These are phyloP conservation scores for Fibroporia radiculosa DNA, from an alignment of 768 basidiomycete genomes.

Conservation along the genomic window DNA sequence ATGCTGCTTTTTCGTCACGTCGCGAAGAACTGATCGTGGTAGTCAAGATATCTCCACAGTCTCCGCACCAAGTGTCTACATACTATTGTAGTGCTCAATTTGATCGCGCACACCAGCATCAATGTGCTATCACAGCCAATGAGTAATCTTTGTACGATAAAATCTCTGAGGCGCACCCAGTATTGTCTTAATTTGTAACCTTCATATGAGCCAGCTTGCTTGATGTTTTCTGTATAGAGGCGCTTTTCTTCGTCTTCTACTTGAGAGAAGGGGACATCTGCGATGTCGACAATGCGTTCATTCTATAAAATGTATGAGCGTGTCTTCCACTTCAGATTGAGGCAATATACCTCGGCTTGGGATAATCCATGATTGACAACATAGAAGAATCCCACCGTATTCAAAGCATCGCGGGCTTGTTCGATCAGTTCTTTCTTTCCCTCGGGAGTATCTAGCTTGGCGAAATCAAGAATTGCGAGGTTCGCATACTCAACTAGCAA, in stretches of 20 bases:
- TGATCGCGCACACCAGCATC: constrained; percentile 57
- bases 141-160: neutral
- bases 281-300: constrained; percentile 29
- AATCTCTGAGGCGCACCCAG: constrained; percentile 34
- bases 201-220: constrained; percentile 39
- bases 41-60: neutral
- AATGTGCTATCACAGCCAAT: constrained; percentile 36
- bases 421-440: constrained; percentile 19
- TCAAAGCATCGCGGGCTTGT: constrained; percentile 23
- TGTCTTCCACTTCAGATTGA: neutral
- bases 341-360: constrained; percentile 15
- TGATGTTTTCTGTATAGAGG: constrained; percentile 21
- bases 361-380: constrained; percentile 25
- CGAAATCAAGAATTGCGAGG: constrained; percentile 23
- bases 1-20: constrained; percentile 39
- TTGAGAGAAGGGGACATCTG: constrained; percentile 25
- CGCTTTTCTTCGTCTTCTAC: constrained; percentile 27
- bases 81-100: constrained; percentile 57
- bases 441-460: constrained; percentile 17
- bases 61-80: neutral
- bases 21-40: constrained; percentile 36
- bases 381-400: constrained; percentile 23
- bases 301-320: constrained; percentile 12
- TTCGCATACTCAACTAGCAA: constrained; percentile 29
- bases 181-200: constrained; percentile 48